Base-by-base conservation (phyloP, 768 basidiomycete species). In the Podaxis pistillaris region DNA sequence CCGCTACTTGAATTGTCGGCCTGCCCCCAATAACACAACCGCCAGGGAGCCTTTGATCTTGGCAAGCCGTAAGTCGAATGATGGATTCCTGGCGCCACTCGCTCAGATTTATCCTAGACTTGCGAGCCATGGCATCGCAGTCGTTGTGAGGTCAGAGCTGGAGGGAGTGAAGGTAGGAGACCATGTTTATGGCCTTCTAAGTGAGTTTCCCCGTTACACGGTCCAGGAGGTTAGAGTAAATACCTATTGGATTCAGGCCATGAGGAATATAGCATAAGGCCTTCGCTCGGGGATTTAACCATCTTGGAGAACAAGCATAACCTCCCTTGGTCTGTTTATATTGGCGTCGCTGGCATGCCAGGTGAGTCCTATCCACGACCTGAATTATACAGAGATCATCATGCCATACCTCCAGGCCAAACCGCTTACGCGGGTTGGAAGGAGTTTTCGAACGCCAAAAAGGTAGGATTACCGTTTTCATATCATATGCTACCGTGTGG, bases 261-360 rank as follows among this genome's bases (percentile, higher is more conserved):
- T 70, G 69, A 75, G 49, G 72, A 83, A 66, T 85, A 83, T 63
- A 68, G 60, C 52, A 63, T 84, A 37, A 57, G 46, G 12, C 65
- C 67, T 15, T 64, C 70, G 44, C 58, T 74, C 11, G 47, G 58
- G 1, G 60, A 63, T 9, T 66, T 72, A 56, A 44, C 52, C 3
- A 63, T 79, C 5, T 60, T 83, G 44, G 62, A 79, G 40, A 82
- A 83, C 64, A 70, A 77, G 58, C 66, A 78, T 36, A 74, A 76
- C 4, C 68, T 86, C 3, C 83, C 84, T 0, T 85, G 81, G 82
- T 75, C 78, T 0, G 72, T 72, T 0, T 84, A 79, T 65, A 68
- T 84, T 30, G 84, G 86, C 15, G 78, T 80, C 1, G 74, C 77
- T 8, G 86, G 86, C 12, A 85, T 85, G 82, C 78, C 83, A 72